Evolutionary conservation across 75 land plant genomes (phyloP).

Genomic region (Selaginella tamariscina): DNA sequence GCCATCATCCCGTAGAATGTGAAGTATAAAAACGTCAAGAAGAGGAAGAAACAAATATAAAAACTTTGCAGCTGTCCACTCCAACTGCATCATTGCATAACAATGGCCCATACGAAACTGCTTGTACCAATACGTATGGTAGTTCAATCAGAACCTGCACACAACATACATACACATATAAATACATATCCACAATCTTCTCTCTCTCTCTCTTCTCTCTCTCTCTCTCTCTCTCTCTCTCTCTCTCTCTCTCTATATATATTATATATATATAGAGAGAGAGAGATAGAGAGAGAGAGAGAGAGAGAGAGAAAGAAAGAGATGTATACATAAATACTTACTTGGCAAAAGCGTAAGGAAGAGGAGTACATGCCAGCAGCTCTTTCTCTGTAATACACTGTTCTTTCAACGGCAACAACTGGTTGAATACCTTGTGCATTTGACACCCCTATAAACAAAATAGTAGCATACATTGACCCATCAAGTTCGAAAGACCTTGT

Average conservation of each 20-base stretch:
- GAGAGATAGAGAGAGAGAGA: too few species aligned
- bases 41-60: conserved; percentile 43
- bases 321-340: conserved; percentile 1
- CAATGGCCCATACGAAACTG: background rate
- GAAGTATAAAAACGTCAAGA: conserved; percentile 46
- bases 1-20: conserved; percentile 56
- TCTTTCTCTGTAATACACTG: background rate
- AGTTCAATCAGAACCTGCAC: conserved; percentile 5
- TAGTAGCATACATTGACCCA: background rate
- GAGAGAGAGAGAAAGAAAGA: too few species aligned
- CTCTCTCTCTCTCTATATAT: too few species aligned
- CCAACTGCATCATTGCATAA: too few species aligned
- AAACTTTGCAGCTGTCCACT: too few species aligned
- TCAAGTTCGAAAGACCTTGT: background rate
- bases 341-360: conserved; percentile 6
- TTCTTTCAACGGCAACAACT: background rate
- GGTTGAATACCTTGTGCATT: background rate
- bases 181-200: background rate
- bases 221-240: too few species aligned
- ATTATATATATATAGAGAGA: too few species aligned
- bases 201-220: too few species aligned
- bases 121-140: conserved; percentile 2
- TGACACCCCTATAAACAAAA: background rate
- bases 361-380: background rate
- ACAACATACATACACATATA: background rate